phyloP scores from a whole-genome alignment of 495 filamentous ascomycete species.

The Jackrogersella multiformis region DNA sequence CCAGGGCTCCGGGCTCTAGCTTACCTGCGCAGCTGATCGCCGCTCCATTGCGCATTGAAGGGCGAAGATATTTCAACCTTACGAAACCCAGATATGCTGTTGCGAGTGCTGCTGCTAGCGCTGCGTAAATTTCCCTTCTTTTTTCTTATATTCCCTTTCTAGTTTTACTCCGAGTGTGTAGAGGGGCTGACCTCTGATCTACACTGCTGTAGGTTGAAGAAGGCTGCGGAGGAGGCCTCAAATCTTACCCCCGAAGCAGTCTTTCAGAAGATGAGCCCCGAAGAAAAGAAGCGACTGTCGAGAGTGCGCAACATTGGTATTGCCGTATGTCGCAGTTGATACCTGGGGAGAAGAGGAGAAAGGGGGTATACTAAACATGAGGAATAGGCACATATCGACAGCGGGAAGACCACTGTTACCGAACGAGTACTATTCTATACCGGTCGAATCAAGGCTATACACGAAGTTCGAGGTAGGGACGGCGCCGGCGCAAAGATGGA shows the following conservation, averaged over 20 bases:
- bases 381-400: conserved; percentile 95
- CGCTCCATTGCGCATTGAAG: conserved; percentile 43
- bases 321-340: conserved; percentile 68
- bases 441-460: conserved; percentile 93
- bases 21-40: conserved; percentile 39
- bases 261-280: conserved; percentile 70
- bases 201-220: conserved; percentile 55
- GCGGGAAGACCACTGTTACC: conserved; percentile 96
- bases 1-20: conserved; percentile 24
- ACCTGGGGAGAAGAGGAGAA: neutral
- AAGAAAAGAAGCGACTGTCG: conserved; percentile 78
- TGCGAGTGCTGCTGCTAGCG: conserved; percentile 28
- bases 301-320: conserved; percentile 97
- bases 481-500: conserved; percentile 99
- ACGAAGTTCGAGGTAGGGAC: conserved; percentile 97
- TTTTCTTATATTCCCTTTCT: no score
- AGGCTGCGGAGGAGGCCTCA: conserved; percentile 55
- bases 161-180: neutral
- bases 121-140: conserved; percentile 38
- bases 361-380: conserved; percentile 37
- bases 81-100: conserved; percentile 43
- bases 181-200: neutral
- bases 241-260: conserved; percentile 58
- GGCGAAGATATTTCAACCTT: conserved; percentile 45
- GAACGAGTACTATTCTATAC: conserved; percentile 99